These are phyloP conservation scores for Lactarius akahatsu DNA, from an alignment of 768 basidiomycete genomes.

Conservation along the genomic window DNA sequence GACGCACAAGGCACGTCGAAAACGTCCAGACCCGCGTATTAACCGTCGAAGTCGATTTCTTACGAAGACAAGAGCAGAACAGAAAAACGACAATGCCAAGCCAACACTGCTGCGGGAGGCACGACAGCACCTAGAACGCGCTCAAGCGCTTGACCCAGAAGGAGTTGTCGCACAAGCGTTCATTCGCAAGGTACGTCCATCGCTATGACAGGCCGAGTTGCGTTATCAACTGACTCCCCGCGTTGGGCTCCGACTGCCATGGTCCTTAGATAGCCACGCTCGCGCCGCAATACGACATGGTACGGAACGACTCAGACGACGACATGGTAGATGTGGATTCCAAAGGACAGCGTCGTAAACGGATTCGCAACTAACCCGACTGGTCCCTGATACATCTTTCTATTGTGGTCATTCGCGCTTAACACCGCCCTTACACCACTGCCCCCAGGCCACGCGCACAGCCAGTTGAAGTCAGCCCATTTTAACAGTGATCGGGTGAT, in stretches of 20 bases:
- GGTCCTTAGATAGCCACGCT: conserved; percentile 25
- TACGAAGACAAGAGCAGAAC: not conserved
- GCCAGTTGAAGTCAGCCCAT: no score
- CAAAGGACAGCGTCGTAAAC: conserved; percentile 37
- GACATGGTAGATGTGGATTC: conserved; percentile 37
- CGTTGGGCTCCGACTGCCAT: conserved; percentile 2
- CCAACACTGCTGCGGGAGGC: conserved; percentile 49
- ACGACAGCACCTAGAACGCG: conserved; percentile 64
- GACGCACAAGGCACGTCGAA: conserved; percentile 16
- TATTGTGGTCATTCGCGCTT: not conserved
- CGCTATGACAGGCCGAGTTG: not conserved
- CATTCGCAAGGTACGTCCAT: conserved; percentile 47
- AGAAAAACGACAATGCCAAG: conserved; percentile 31
- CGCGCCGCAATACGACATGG: conserved; percentile 25
- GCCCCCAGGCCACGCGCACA: not conserved
- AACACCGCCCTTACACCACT: not conserved
- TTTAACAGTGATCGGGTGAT: no score
- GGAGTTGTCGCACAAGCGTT: conserved; percentile 55
- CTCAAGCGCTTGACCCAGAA: conserved; percentile 55
- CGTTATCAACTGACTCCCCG: conserved; percentile 9
- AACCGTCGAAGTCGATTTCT: conserved; percentile 1
- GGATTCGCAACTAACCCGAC: conserved; percentile 34
- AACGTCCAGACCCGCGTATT: conserved; percentile 1
- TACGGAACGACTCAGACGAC: conserved; percentile 38
- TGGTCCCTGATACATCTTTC: not conserved